Evolutionary conservation across 805 yeast genomes (phyloP).

Genomic region (Saturnispora galanensis): DNA sequence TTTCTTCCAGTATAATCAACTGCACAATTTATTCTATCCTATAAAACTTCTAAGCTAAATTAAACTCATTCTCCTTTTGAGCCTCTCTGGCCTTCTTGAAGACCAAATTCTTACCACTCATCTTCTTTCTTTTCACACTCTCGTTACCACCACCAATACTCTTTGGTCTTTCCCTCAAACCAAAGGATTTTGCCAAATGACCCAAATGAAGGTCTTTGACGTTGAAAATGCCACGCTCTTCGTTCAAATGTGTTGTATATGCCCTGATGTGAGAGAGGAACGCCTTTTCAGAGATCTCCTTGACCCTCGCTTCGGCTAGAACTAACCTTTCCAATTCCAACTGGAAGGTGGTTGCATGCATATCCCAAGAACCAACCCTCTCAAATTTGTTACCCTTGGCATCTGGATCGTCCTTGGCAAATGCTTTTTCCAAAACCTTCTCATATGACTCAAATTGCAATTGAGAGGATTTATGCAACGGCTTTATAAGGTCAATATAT

Average conservation of each 20-base stretch:
- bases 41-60: conserved; percentile 29
- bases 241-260: conserved; percentile 83
- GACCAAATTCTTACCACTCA: conserved; percentile 65
- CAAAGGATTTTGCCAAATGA: conserved; percentile 92
- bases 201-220: conserved; percentile 83
- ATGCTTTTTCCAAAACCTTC: conserved; percentile 25
- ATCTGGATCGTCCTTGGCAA: conserved; percentile 18
- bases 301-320: conserved; percentile 52
- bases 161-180: conserved; percentile 89
- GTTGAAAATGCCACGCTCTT: conserved; percentile 74
- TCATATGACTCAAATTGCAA: conserved; percentile 42
- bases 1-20: no score
- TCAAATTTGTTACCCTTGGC: conserved; percentile 16
- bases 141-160: conserved; percentile 36
- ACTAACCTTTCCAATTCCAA: conserved; percentile 83
- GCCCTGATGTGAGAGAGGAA: conserved; percentile 89
- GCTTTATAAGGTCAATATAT: conserved; percentile 54
- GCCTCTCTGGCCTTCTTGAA: conserved; percentile 64
- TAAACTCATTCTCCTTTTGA: conserved; percentile 67
- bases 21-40: no score
- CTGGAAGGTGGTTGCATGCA: conserved; percentile 95
- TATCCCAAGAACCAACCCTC: conserved; percentile 59
- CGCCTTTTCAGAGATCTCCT: conserved; percentile 65
- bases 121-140: conserved; percentile 36
- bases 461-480: conserved; percentile 41